Evolutionary conservation across 2,329 filamentous ascomycete genomes (phyloP), one percentile per base, ranked within the genome.

Genomic region (Neofusicoccum cordaticola): DNA sequence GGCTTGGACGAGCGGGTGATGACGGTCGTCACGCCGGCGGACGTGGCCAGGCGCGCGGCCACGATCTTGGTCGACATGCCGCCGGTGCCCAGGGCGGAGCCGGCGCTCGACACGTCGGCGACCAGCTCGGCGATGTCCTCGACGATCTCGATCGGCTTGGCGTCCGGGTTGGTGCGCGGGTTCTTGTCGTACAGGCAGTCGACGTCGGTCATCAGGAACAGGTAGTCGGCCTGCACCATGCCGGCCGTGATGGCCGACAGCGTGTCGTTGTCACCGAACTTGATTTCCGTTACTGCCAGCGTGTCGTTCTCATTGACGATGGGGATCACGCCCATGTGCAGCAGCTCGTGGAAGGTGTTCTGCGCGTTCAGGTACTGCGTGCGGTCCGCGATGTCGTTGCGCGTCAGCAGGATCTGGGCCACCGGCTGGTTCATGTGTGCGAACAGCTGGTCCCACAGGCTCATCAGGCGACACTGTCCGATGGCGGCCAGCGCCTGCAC

Each of bases 301-400:
- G 95, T 99, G 77, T 99, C 95, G 78, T 99, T 99, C 80, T 99
- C 95, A 73, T 99, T 99, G 68, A 99, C 95, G 71, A 99, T 97
- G 9, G 95, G 95, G 68, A 99, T 96, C 31, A 98, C 94, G 1
- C 93, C 93, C 90, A 97, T 95, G 72, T 93, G 89, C 17, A 99
- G 82, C 52, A 98, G 84, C 77, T 97, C 92, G 61, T 88, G 86
- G 75, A 99, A 91, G 0, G 95, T 98, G 74, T 97, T 97, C 79
- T 97, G 93, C 0, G 95, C 95, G 80, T 99, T 99, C 68, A 93
- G 85, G 76, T 98, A 99, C 82, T 96, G 91, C 34, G 92, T 94
- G 66, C 92, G 89, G 87, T 98, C 94, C 50, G 93, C 92, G 78
- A 99, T 99, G 75, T 99, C 95, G 75, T 94, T 97, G 71, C 95